Evolutionary conservation across 495 filamentous ascomycete species (phyloP), one percentile per base, ranked within the genome.

Genomic region (Penicillium canescens): DNA sequence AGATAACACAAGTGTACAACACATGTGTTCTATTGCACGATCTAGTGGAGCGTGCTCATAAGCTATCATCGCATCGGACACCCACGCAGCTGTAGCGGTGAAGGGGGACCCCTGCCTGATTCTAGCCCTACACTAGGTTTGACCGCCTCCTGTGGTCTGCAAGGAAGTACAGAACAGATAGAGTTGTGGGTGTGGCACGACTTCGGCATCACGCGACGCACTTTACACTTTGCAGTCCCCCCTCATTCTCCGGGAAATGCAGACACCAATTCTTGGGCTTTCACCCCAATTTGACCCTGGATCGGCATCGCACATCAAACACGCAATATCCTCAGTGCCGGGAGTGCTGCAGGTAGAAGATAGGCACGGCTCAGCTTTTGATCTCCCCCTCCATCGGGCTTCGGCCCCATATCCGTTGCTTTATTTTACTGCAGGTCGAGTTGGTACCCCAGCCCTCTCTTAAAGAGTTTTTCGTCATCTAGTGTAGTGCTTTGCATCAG

Each of bases 71-170:
- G 13, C 42, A 34, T 66, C 42, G 40, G 60, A 60, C 57, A 66
- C 48, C 48, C 54, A 63, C 60, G 57, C 56, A 62, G 60, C 48
- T 47, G 45, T 56, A 62, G 64, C 64, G 64, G 64, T 67, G 57
- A 65, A 56, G 59, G 52, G 36, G 11, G 43, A 26, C 24, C 46
- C 42, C 46, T 61, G 14, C 31, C 48, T 43, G 42, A 42, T 24
- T 42, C 41, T 52, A 24, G 43, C 28, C 52, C 50, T 57, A 26
- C 34, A n/a, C 54, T 38, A 23, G 46, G 39, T 41, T 54, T 70
- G 69, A 74, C 71, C 71, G 71, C 71, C 56, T 62, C 60, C 60
- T 66, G 63, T 47, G 60, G 59, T 36, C 56, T 52, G 62, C 52
- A 72, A 60, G 62, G 13, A 51, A 51, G 49, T 51, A 43, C 49